A percentile compares a stretch with the other conserved stretches of the same genome.
These are phyloP conservation scores for Azolla pinnata DNA, from an alignment of 75 land plant species.

Conservation along the genomic window DNA sequence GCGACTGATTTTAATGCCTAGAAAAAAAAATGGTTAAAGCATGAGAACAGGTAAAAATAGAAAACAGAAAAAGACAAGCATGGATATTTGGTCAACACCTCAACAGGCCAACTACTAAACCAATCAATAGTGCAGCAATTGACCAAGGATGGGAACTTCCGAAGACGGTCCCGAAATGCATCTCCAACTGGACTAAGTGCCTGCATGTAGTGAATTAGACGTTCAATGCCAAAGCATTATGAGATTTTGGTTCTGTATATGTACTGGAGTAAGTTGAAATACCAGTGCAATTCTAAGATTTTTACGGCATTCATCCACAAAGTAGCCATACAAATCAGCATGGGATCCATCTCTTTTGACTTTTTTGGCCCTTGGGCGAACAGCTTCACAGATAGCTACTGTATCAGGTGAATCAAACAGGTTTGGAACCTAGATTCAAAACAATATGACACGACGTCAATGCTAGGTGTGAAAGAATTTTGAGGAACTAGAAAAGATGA, in stretches of 20 bases:
- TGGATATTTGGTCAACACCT: slow-evolving; percentile 2
- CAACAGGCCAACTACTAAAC: slow-evolving; percentile 26
- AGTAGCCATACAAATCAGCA: slow-evolving; percentile 18
- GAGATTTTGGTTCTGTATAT: neutral
- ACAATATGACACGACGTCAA: too few relatives aligned
- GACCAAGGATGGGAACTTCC: slow-evolving; percentile 25
- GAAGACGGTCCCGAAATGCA: slow-evolving; percentile 22
- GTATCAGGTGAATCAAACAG: slow-evolving; percentile 25
- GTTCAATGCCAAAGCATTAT: neutral
- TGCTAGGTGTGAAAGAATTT: too few relatives aligned
- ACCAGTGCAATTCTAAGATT: slow-evolving; percentile 33
- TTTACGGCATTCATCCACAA: slow-evolving; percentile 18
- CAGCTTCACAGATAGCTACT: slow-evolving; percentile 16
- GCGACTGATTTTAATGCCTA: slow-evolving; percentile 32
- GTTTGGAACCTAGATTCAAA: slow-evolving; percentile 31
- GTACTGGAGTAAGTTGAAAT: too few relatives aligned
- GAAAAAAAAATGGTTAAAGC: neutral
- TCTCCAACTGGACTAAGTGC: slow-evolving; percentile 28
- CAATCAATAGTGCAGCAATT: slow-evolving; percentile 30
- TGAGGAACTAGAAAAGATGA: too few relatives aligned
- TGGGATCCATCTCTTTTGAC: slow-evolving; percentile 20
- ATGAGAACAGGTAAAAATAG: neutral
- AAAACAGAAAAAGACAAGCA: neutral
- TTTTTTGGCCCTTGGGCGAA: slow-evolving; percentile 19
- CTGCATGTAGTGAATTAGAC: slow-evolving; percentile 5